phyloP scores from a whole-genome alignment of 1,139 yeast genomes.

The Suhomyces bribrorum region DNA sequence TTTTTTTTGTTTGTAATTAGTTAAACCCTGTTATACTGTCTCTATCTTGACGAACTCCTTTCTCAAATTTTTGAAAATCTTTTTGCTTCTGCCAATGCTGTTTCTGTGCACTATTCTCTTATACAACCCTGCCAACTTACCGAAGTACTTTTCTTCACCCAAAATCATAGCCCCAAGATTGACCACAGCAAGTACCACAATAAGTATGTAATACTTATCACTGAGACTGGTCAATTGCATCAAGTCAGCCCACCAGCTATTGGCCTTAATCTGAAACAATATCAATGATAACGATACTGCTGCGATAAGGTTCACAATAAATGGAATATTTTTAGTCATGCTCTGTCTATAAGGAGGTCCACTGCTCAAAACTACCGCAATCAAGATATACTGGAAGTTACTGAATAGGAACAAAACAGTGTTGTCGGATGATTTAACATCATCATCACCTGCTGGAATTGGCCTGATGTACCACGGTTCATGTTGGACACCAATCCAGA shows the following conservation, averaged over 20 bases:
- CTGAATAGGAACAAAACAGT: conserved; percentile 79
- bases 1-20: no score
- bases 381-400: conserved; percentile 84
- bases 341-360: conserved; percentile 97
- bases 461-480: conserved; percentile 82
- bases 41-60: conserved; percentile 21
- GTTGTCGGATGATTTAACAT: conserved; percentile 85
- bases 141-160: conserved; percentile 43
- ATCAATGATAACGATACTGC: conserved; percentile 51
- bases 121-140: conserved; percentile 29
- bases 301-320: conserved; percentile 57
- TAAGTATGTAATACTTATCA: conserved; percentile 47
- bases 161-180: conserved; percentile 53
- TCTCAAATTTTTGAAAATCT: conserved; percentile 40
- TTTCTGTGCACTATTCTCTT: conserved; percentile 28
- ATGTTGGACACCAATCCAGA: conserved; percentile 63
- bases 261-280: conserved; percentile 52
- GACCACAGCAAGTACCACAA: conserved; percentile 46
- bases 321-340: conserved; percentile 66
- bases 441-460: conserved; percentile 80
- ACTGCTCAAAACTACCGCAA: conserved; percentile 78
- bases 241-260: conserved; percentile 58
- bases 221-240: conserved; percentile 76
- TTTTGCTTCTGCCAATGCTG: conserved; percentile 34
- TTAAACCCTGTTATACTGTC: conserved; percentile 5